These are phyloP conservation scores for Calonectria hongkongensis DNA, from an alignment of 2,329 filamentous ascomycete species.

Conservation along the genomic window DNA sequence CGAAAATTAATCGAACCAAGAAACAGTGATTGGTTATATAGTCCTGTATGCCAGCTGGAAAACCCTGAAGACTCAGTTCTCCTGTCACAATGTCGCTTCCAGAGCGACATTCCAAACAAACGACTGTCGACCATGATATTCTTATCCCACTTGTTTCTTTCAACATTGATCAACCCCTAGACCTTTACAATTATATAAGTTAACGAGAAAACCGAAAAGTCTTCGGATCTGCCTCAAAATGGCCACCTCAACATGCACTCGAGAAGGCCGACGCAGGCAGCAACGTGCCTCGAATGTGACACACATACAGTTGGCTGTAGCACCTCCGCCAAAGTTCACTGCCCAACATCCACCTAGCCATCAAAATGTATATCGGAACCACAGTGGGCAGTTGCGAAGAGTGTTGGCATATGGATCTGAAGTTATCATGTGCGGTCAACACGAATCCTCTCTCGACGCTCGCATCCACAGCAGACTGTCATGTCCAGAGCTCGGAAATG, in stretches of 20 bases:
- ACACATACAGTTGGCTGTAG: neutral
- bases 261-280: neutral
- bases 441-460: neutral
- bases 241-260: neutral
- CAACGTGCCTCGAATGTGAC: conserved; percentile 8
- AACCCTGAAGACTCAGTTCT: neutral
- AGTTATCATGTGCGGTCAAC: conserved; percentile 2
- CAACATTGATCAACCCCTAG: neutral
- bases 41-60: neutral
- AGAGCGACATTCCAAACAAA: neutral
- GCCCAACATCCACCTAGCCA: no score
- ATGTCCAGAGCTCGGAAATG: conserved; percentile 13
- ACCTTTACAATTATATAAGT: neutral
- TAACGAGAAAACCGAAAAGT: no score
- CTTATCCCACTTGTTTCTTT: neutral
- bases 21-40: no score
- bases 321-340: neutral
- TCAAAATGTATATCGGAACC: neutral
- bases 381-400: conserved; percentile 10
- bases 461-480: neutral
- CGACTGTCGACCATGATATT: neutral
- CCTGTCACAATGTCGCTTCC: neutral
- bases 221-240: neutral
- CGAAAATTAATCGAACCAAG: neutral
- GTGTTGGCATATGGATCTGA: neutral